Base-by-base conservation (phyloP, 2,329 filamentous ascomycete species). In the Nectriaceae sp. region DNA sequence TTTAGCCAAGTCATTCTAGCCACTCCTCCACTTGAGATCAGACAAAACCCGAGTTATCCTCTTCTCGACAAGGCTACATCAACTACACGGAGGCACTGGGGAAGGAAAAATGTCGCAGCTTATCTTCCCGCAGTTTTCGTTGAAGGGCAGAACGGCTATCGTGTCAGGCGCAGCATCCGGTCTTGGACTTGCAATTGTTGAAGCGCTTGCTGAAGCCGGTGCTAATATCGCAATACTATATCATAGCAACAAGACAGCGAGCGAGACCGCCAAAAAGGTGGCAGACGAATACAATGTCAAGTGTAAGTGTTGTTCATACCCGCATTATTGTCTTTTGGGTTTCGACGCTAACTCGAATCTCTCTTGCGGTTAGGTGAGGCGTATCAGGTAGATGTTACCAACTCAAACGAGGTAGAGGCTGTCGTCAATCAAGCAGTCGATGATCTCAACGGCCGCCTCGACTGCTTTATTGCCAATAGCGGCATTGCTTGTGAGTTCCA, bases 381-480 rank as follows among this genome's bases (percentile, higher is more conserved):
- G 10, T 86, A 84, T 68, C 76, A 82, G 61, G 82, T 87, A 52
- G 77, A 87, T 57, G 76, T 87, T 8, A 77, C 75, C 22, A 73
- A 75, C 3, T 76, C 73, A 55, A 75, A 79, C 18, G 71, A 74
- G 4, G 77, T 84, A 11, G 70, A 78, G 29, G 63, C 69, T 15
- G 74, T 77, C 10, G 73, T 87, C 35, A 69, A 77, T 50, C 67
- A 72, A 6, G 78, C 82, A 53, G 71, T 85, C 37, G 65, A 73
- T 50, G 87, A 92, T 15, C 88, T 92, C 70, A 84, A 87, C 63
- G 85, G 85, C 50, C 82, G 87, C 4, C 79, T 93, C 8, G 89
- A 92, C 61, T 76, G 90, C 56, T 90, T 93, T 60, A 82, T 92
- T 38, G 88, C 89, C 58, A 93, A 94, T 65, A 85, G 85, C 13